phyloP scores from a whole-genome alignment of 495 filamentous ascomycete species.

The Penicillium macrosclerotiorum region DNA sequence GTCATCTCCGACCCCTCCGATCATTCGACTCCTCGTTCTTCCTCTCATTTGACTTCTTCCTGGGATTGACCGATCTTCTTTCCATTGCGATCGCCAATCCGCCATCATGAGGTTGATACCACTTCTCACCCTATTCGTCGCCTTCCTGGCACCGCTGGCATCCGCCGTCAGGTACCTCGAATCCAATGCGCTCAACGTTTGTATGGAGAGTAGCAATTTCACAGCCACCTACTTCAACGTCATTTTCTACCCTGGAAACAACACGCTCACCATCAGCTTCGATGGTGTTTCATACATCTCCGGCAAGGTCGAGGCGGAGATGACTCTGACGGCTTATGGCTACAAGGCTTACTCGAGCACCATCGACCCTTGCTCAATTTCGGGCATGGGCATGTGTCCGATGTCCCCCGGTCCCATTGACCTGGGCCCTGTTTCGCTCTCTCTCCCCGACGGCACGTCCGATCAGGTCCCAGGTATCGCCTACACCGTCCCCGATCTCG shows the following conservation, averaged over 20 bases:
- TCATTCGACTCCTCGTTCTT: conserved; percentile 11
- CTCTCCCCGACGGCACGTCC: conserved; percentile 55
- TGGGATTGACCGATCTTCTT: conserved; percentile 5
- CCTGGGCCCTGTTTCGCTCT: conserved; percentile 63
- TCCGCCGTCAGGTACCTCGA: conserved; percentile 52
- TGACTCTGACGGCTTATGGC: conserved; percentile 80
- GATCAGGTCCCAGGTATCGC: conserved; percentile 74
- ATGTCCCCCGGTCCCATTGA: conserved; percentile 86
- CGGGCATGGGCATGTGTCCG: conserved; percentile 79
- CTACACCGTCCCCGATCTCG: conserved; percentile 88
- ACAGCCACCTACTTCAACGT: conserved; percentile 82
- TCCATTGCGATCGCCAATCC: conserved; percentile 7
- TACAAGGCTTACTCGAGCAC: conserved; percentile 60
- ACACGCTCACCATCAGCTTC: conserved; percentile 69
- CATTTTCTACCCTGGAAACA: conserved; percentile 73
- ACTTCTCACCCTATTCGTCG: conserved; percentile 38
- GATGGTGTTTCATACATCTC: conserved; percentile 81
- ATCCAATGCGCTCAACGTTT: conserved; percentile 75
- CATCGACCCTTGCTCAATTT: conserved; percentile 72
- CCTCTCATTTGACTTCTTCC: neutral
- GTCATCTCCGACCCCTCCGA: conserved; percentile 21
- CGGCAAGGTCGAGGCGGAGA: conserved; percentile 77
- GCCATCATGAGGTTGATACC: conserved; percentile 41
- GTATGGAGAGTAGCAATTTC: conserved; percentile 75
- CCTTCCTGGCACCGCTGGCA: conserved; percentile 38